Base-by-base conservation (phyloP, 805 yeast species). In the Cephaloascus albidus region DNA sequence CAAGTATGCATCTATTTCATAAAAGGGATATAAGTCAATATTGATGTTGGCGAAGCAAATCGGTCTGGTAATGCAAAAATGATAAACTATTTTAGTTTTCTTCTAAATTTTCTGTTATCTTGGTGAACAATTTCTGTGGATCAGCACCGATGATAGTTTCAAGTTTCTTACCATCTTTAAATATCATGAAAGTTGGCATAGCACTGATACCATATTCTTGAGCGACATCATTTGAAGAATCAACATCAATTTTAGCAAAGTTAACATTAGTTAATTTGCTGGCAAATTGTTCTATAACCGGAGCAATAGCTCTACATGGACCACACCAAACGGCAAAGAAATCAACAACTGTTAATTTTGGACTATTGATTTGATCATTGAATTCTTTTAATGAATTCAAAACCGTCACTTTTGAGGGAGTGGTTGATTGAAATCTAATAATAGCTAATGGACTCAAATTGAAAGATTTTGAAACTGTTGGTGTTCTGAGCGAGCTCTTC, bases 281-380 rank as follows among this genome's bases (percentile, higher is more conserved):
- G 19, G 70, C 61, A 43, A 66, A 54, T 31, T 57, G 55, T 35
- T 63, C 70, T 35, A 78, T 54, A 17, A 74, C 55, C 14, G 87
- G 87, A 3, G 81, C 68, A 49, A 81, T 70, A n/a, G 81, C 81
- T 49, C 75, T 78, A 50, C 87, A 81, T n/a, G 87, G 87, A 5
- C 81, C 85, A 57, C 87, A 81, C 87, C 87, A 81, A 10, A 77
- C 72, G 26, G 87, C 86, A 56, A 70, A 77, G 54, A 80, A 81
- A 53, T 81, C 86, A 37, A 79, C 72, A 2, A 80, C 61, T 2
- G 80, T 63, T 30, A 74, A 54, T 41, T 72, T 66, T 28, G 62
- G 55, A 10, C 54, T 43, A 26, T 54, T 45, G 35, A 63, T 60
- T 3, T 57, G 48, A 4, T 49, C 43, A 35, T 61, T 57, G 51